A percentile compares a stretch with the other conserved stretches of the same genome.
phyloP scores from a whole-genome alignment of 2,329 filamentous ascomycete species.

The Stagonosporopsis chrysanthemi region DNA sequence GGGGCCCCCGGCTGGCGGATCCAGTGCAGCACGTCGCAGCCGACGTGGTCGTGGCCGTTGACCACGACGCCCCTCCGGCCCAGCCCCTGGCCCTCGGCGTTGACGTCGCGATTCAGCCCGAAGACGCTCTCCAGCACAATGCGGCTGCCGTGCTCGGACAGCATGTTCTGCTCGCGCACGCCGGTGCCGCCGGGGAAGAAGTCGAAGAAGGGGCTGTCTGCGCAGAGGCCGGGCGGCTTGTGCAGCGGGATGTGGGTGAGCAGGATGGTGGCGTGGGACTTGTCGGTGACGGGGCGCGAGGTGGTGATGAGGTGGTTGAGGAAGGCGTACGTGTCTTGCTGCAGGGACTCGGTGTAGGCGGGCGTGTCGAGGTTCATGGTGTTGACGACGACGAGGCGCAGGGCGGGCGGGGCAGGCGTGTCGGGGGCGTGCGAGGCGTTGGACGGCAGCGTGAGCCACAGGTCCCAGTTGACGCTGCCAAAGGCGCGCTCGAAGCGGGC shows the following conservation, averaged over 20 bases:
- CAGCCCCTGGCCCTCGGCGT: conserved; percentile 66
- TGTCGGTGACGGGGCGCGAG: conserved; percentile 66
- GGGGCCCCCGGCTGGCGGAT: conserved; percentile 30
- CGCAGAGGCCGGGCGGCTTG: conserved; percentile 82
- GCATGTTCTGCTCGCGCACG: conserved; percentile 89
- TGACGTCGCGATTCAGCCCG: conserved; percentile 71
- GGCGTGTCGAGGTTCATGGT: conserved; percentile 93
- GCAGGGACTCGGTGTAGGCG: conserved; percentile 70
- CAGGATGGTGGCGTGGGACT: conserved; percentile 78
- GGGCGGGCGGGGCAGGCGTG: conserved; percentile 63
- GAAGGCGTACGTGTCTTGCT: conserved; percentile 79
- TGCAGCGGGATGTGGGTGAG: conserved; percentile 92
- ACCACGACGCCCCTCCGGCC: conserved; percentile 81
- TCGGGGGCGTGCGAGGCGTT: not conserved
- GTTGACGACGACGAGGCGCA: conserved; percentile 88
- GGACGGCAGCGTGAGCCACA: conserved; percentile 65
- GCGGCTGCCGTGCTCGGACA: conserved; percentile 73
- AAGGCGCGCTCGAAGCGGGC: conserved; percentile 84
- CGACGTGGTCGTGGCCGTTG: conserved; percentile 94
- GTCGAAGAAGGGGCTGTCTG: conserved; percentile 82
- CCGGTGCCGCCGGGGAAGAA: conserved; percentile 74
- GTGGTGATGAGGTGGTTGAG: conserved; percentile 72
- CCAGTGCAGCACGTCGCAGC: conserved; percentile 89
- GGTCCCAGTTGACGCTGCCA: conserved; percentile 89
- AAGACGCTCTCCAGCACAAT: conserved; percentile 84